Percentiles rank a stretch among this genome's conserved stretches.
Evolutionary conservation across 352 stramenopile species (phyloP).

Genomic region (Pythium aquatile): DNA sequence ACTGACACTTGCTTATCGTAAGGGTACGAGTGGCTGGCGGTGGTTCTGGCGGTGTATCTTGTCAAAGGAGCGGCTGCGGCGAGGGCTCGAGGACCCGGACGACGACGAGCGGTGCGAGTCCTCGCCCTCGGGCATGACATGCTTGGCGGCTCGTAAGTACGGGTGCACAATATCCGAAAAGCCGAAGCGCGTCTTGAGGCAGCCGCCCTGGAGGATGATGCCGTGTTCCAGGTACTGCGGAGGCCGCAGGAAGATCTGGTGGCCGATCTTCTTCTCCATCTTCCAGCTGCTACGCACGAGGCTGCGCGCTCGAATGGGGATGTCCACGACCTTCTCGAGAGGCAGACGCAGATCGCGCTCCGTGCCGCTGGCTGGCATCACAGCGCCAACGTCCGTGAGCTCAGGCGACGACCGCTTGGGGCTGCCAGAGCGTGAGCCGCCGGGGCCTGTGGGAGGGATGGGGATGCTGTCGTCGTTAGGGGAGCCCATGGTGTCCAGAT

Average conservation of each 20-base stretch:
- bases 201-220: constrained; percentile 27
- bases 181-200: constrained; percentile 27
- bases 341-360: constrained; percentile 25
- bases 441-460: neutral
- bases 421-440: constrained; percentile 1
- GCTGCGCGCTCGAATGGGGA: constrained; percentile 28
- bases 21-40: constrained; percentile 23
- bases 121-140: constrained; percentile 23
- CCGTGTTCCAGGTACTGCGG: constrained; percentile 31
- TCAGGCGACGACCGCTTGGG: constrained; percentile 3
- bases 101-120: constrained; percentile 16
- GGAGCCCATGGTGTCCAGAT: constrained; percentile 10
- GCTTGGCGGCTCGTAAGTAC: constrained; percentile 20
- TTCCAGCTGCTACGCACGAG: constrained; percentile 26
- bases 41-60: constrained; percentile 22
- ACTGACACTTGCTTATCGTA: constrained; percentile 13
- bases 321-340: constrained; percentile 27
- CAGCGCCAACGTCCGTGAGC: neutral
- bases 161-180: constrained; percentile 29
- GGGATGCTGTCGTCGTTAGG: neutral
- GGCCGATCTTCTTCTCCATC: constrained; percentile 31
- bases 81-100: constrained; percentile 13
- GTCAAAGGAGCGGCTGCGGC: constrained; percentile 20
- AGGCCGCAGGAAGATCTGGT: constrained; percentile 27
- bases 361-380: constrained; percentile 17